These are phyloP conservation scores for Microdochium nivale DNA, from an alignment of 2,329 filamentous ascomycete species.

Conservation along the genomic window DNA sequence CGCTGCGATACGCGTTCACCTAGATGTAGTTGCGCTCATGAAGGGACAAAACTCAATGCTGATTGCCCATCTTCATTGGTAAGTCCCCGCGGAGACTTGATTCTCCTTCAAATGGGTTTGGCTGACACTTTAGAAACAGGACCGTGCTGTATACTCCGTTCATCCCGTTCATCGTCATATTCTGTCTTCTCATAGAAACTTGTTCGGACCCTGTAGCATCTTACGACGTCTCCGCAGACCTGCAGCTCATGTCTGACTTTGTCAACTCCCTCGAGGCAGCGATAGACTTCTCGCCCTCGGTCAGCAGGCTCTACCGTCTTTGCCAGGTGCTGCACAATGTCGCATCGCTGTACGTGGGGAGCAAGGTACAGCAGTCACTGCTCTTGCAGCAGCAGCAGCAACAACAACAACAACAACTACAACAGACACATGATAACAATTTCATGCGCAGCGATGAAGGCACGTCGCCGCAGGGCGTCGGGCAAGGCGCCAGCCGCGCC, in stretches of 20 bases:
- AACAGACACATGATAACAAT: not conserved
- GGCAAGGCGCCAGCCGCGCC: not conserved
- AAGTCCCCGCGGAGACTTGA: constrained; percentile 8
- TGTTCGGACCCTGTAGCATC: constrained; percentile 13
- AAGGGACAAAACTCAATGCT: constrained; percentile 21
- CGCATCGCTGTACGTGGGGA: constrained; percentile 49
- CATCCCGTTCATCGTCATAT: constrained; percentile 43
- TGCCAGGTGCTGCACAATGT: constrained; percentile 51
- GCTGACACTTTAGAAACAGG: constrained; percentile 15
- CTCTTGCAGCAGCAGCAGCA: constrained; percentile 17
- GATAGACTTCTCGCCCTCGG: constrained; percentile 34
- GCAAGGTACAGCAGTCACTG: constrained; percentile 27
- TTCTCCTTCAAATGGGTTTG: no score
- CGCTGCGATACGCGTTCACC: constrained; percentile 28
- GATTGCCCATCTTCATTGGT: constrained; percentile 36
- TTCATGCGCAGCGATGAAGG: not conserved
- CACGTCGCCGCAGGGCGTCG: not conserved
- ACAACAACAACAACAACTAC: not conserved
- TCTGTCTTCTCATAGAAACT: constrained; percentile 40
- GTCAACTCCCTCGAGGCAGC: constrained; percentile 40
- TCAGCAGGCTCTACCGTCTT: constrained; percentile 45
- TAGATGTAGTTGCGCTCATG: constrained; percentile 29
- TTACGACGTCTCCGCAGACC: constrained; percentile 20
- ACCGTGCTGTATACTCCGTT: constrained; percentile 41
- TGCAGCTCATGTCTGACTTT: constrained; percentile 39